Conservation (phyloP, 768 basidiomycete genomes). For the Boletus fagicola region DNA sequence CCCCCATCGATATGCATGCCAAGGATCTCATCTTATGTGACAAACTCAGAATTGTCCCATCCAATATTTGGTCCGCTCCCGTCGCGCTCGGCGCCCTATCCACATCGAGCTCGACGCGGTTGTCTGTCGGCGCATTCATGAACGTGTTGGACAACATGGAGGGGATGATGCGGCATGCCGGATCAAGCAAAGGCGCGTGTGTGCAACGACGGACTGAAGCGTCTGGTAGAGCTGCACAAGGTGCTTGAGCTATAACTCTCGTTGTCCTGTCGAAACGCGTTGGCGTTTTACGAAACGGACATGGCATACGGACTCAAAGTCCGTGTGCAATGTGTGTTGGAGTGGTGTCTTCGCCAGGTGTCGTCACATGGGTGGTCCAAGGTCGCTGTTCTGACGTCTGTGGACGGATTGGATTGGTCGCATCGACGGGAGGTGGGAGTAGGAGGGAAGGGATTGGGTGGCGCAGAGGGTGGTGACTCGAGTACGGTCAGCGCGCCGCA, state of each 20-base stretch:
- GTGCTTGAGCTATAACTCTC: constrained; percentile 78
- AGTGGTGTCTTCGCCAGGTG: constrained; percentile 49
- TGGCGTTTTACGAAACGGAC: too few relatives aligned
- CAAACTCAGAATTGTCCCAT: neutral
- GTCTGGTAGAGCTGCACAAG: constrained; percentile 76
- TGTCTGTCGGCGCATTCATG: constrained; percentile 23
- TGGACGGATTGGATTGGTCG: too few relatives aligned
- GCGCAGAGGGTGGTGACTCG: too few relatives aligned
- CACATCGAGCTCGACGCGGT: neutral
- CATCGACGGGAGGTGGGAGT: too few relatives aligned
- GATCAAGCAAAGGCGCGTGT: neutral
- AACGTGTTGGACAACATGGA: constrained; percentile 21
- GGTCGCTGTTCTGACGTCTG: too few relatives aligned
- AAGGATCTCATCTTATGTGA: constrained; percentile 40
- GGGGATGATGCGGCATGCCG: constrained; percentile 16
- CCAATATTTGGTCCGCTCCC: constrained; percentile 24
- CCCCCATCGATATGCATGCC: constrained; percentile 42
- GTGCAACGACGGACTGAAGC: constrained; percentile 19
- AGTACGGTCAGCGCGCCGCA: too few relatives aligned
- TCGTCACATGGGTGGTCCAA: constrained; percentile 17
- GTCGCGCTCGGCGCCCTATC: constrained; percentile 16
- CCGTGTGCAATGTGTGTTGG: constrained; percentile 51
- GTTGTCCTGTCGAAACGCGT: constrained; percentile 71
- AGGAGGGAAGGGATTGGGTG: too few relatives aligned
- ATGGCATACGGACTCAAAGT: constrained; percentile 53